A percentile compares a stretch with the other conserved stretches of the same genome.
These are phyloP conservation scores for Irpex sp. DNA, from an alignment of 1,284 basidiomycete genomes.

Conservation along the genomic window DNA sequence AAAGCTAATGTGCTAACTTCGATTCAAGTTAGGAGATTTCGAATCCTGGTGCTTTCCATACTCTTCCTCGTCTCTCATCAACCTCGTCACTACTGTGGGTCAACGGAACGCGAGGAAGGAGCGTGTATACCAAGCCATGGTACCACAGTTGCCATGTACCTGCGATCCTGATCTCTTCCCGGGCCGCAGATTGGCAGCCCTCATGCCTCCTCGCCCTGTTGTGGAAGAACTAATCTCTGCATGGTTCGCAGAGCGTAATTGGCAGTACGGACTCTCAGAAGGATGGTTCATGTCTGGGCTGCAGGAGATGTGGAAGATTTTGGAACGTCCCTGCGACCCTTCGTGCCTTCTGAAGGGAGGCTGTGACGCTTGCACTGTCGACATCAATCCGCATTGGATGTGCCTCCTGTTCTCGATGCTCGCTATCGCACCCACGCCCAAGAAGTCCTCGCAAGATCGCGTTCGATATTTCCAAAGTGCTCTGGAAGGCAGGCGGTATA, in stretches of 20 bases:
- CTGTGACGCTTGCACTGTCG: conserved; percentile 21
- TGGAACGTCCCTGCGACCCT: conserved; percentile 29
- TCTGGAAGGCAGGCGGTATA: conserved; percentile 40
- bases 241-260: conserved; percentile 46
- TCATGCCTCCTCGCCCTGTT: conserved; percentile 34
- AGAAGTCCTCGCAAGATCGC: conserved; percentile 20
- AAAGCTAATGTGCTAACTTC: neutral
- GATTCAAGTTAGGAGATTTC: conserved; percentile 23
- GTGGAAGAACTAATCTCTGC: conserved; percentile 32
- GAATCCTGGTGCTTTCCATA: conserved; percentile 17
- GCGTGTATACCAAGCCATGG: neutral
- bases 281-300: conserved; percentile 40
- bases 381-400: conserved; percentile 49
- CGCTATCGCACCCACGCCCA: conserved; percentile 24
- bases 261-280: conserved; percentile 48
- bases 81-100: conserved; percentile 3
- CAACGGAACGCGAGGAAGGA: neutral
- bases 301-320: conserved; percentile 43
- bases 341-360: conserved; percentile 16
- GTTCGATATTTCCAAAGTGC: conserved; percentile 41
- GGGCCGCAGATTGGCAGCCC: conserved; percentile 27
- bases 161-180: conserved; percentile 8
- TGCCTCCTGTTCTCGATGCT: conserved; percentile 45
- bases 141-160: neutral
- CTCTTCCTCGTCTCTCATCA: conserved; percentile 17